phyloP scores from a whole-genome alignment of 169 alveolate genomes.

The Plasmodium gaboni region DNA sequence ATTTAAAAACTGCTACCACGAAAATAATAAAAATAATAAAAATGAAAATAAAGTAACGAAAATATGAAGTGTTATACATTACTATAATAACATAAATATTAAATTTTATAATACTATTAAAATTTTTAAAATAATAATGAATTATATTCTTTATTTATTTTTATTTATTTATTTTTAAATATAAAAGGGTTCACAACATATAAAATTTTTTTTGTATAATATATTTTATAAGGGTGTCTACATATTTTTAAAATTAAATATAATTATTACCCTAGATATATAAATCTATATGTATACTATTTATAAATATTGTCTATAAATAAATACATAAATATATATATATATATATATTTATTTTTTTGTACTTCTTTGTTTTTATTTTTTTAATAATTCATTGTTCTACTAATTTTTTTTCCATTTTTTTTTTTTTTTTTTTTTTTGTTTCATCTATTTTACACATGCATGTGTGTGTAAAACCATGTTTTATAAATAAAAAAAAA shows the following conservation, averaged over 20 bases:
- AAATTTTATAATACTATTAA: background rate
- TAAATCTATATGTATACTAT: background rate
- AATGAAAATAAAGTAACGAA: background rate
- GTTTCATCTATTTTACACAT: background rate
- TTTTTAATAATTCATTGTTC: too few species aligned
- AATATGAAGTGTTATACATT: background rate
- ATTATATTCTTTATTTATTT: background rate
- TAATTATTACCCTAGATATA: background rate
- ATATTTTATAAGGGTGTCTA: too few species aligned
- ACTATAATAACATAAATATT: too few species aligned
- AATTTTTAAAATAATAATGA: background rate
- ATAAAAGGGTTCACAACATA: too few species aligned
- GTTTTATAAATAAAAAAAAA: conserved; percentile 6
- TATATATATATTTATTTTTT: too few species aligned
- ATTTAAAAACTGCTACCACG: conserved; percentile 10
- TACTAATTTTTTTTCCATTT: background rate
- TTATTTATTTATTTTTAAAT: background rate
- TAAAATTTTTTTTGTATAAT: too few species aligned
- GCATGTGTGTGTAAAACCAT: conserved; percentile 19
- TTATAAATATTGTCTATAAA: background rate
- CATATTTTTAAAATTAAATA: background rate
- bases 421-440: conserved; percentile 18
- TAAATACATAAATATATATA: too few species aligned
- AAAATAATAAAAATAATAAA: background rate
- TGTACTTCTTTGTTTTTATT: too few species aligned